These are phyloP conservation scores for Stagonosporopsis cucurbitacearum DNA, from an alignment of 2,329 filamentous ascomycete genomes.

Conservation along the genomic window DNA sequence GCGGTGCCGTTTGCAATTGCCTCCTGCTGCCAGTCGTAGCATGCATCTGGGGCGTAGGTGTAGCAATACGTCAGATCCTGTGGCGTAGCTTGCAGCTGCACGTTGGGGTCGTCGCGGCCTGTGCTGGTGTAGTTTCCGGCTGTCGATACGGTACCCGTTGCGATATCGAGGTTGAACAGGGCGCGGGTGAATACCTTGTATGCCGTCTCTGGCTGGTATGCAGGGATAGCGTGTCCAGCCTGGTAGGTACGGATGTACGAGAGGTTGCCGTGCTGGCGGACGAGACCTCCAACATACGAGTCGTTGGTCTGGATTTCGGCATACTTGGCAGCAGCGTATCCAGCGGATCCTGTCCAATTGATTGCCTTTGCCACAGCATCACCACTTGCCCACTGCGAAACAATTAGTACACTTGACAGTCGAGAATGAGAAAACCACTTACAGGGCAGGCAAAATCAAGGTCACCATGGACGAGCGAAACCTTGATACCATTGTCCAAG, in stretches of 20 bases:
- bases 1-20: slow-evolving; percentile 22
- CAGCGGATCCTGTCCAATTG: slow-evolving; percentile 43
- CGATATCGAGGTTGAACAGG: slow-evolving; percentile 59
- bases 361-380: slow-evolving; percentile 48
- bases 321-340: slow-evolving; percentile 67
- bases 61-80: slow-evolving; percentile 25
- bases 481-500: slow-evolving; percentile 52
- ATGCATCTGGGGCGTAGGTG: slow-evolving; percentile 23
- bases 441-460: slow-evolving; percentile 55
- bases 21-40: slow-evolving; percentile 22
- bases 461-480: slow-evolving; percentile 29
- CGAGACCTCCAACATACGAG: slow-evolving; percentile 72
- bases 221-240: slow-evolving; percentile 60
- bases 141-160: slow-evolving; percentile 54
- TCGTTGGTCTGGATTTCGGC: slow-evolving; percentile 72
- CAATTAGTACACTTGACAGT: slow-evolving; percentile 25
- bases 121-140: slow-evolving; percentile 19
- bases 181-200: slow-evolving; percentile 62
- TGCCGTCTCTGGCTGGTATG: slow-evolving; percentile 56
- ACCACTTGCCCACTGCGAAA: slow-evolving; percentile 47
- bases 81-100: slow-evolving; percentile 18
- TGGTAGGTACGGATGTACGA: slow-evolving; percentile 60
- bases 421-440: background rate
- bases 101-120: slow-evolving; percentile 21
- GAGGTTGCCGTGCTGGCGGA: slow-evolving; percentile 76